Conservation (phyloP, 805 yeast genomes). For the Candida quercuum region DNA sequence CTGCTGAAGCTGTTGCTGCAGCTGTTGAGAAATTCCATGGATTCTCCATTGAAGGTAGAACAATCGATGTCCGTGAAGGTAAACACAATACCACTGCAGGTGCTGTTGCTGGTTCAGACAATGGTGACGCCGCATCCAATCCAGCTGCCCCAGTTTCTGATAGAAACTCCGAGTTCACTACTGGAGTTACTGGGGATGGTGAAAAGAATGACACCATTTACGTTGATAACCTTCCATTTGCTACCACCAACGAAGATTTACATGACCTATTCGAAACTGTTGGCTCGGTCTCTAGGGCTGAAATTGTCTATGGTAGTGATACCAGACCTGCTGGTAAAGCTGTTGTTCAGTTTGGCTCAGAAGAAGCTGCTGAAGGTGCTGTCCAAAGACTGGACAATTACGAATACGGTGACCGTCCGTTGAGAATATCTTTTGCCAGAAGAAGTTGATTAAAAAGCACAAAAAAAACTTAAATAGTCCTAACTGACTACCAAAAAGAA, state of each 20-base stretch:
- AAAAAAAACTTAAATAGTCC: too few species aligned
- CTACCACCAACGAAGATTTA: conserved; percentile 82
- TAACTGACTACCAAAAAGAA: too few species aligned
- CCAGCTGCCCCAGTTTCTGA: not conserved
- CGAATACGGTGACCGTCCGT: conserved; percentile 76
- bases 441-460: conserved; percentile 5
- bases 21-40: conserved; percentile 73
- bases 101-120: not conserved
- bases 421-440: conserved; percentile 62
- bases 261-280: conserved; percentile 81
- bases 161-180: conserved; percentile 48
- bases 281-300: conserved; percentile 72
- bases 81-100: conserved; percentile 24
- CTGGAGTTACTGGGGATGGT: conserved; percentile 59
- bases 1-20: conserved; percentile 58
- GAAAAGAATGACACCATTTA: conserved; percentile 55
- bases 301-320: conserved; percentile 53
- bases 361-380: conserved; percentile 67
- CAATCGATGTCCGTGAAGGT: conserved; percentile 77
- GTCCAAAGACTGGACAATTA: conserved; percentile 72
- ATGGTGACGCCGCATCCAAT: not conserved
- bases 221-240: conserved; percentile 80
- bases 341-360: conserved; percentile 69
- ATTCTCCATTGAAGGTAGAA: conserved; percentile 68
- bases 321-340: conserved; percentile 81